Evolutionary conservation across 306 rosid species (phyloP).

Genomic region (Rubus idaeus): DNA sequence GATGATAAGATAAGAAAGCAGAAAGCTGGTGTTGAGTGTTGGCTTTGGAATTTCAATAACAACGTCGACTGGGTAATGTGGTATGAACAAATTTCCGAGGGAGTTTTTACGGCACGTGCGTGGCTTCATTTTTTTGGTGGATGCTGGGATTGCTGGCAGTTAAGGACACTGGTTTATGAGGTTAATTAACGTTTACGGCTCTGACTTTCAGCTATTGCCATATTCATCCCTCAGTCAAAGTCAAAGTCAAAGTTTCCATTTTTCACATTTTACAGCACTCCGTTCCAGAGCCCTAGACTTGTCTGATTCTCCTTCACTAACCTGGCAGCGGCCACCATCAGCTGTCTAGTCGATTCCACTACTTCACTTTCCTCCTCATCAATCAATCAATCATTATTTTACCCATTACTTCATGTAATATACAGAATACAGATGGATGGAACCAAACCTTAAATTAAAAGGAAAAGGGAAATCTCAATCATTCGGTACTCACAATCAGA

Average conservation of each 20-base stretch:
- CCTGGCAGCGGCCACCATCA: background rate
- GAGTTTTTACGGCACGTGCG: too few species aligned
- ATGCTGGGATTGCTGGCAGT: too few species aligned
- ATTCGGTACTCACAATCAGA: background rate
- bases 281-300: too few species aligned
- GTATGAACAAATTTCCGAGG: too few species aligned
- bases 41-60: background rate
- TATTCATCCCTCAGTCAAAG: background rate
- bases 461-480: too few species aligned
- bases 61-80: too few species aligned
- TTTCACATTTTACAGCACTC: background rate
- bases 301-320: slow-evolving; percentile 5
- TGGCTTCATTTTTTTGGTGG: too few species aligned
- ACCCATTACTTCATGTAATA: too few species aligned
- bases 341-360: background rate
- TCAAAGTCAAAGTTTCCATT: background rate
- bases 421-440: background rate
- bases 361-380: background rate
- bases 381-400: background rate
- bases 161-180: too few species aligned
- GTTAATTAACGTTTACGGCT: background rate
- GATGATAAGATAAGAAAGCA: too few species aligned
- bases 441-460: too few species aligned
- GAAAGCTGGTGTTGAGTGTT: too few species aligned
- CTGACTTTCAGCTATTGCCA: background rate